These are phyloP conservation scores for Hondaea fermentalgiana DNA, from an alignment of 108 stramenopile species.

Conservation along the genomic window DNA sequence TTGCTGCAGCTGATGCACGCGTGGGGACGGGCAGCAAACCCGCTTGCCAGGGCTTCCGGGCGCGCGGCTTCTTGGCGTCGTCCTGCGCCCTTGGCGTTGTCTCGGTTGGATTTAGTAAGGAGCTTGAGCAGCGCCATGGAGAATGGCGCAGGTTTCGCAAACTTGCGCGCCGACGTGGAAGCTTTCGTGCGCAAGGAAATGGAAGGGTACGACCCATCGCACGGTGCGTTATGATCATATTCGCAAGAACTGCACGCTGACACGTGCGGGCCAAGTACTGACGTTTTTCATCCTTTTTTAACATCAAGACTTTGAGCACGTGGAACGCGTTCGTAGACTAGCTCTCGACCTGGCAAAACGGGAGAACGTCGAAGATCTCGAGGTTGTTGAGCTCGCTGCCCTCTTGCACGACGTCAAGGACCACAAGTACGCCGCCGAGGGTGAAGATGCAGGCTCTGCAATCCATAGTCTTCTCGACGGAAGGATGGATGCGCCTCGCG, in stretches of 20 bases:
- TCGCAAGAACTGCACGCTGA: background rate
- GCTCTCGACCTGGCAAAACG: background rate
- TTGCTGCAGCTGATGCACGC: too few species aligned
- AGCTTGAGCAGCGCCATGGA: too few species aligned
- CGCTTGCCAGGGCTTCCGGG: too few species aligned
- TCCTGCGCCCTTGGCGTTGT: too few species aligned
- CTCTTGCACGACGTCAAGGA: conserved; percentile 25
- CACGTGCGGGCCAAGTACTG: background rate
- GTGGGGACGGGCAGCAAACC: too few species aligned
- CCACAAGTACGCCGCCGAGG: conserved; percentile 17
- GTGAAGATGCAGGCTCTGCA: background rate
- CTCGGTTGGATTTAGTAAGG: too few species aligned
- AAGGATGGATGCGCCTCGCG: background rate
- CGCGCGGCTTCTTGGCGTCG: too few species aligned
- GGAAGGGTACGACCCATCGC: background rate
- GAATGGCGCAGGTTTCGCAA: too few species aligned
- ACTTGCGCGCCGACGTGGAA: background rate
- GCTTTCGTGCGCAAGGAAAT: background rate
- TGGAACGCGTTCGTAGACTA: conserved; percentile 19
- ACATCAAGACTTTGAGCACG: conserved; percentile 4
- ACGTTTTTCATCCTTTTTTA: background rate
- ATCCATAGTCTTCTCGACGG: background rate
- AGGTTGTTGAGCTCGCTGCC: conserved; percentile 5
- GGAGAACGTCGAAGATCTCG: background rate
- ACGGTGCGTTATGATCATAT: background rate